phyloP scores from a whole-genome alignment of 768 basidiomycete species.

The Symmetrospora coprosmae region DNA sequence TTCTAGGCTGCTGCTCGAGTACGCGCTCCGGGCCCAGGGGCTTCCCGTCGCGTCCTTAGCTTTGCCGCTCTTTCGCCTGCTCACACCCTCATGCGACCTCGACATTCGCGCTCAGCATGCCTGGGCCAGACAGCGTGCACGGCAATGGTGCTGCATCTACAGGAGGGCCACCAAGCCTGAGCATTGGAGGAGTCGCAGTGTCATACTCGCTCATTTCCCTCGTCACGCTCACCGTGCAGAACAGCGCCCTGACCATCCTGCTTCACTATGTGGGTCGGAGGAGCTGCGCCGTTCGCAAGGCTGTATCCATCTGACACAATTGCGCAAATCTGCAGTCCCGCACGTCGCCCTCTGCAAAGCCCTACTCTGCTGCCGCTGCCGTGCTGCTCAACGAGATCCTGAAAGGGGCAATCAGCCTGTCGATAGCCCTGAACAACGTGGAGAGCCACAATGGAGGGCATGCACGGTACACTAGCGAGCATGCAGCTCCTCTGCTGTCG shows the following conservation, averaged over 20 bases:
- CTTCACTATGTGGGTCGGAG: constrained; percentile 77
- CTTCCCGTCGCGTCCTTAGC: constrained; percentile 1
- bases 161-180: background rate
- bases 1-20: too few relatives aligned
- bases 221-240: constrained; percentile 89
- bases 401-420: constrained; percentile 73
- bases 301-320: too few relatives aligned
- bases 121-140: background rate
- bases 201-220: constrained; percentile 20
- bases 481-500: too few relatives aligned
- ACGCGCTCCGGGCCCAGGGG: too few relatives aligned
- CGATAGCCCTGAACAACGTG: constrained; percentile 47
- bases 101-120: background rate
- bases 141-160: background rate
- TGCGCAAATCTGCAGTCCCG: constrained; percentile 21
- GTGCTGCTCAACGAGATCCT: constrained; percentile 87
- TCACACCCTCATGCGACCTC: background rate
- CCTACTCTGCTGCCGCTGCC: constrained; percentile 85
- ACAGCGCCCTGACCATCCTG: constrained; percentile 75
- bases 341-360: constrained; percentile 16
- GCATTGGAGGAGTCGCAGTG: background rate
- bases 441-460: background rate
- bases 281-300: too few relatives aligned
- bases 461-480: background rate
- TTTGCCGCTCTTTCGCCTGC: too few relatives aligned